These are phyloP conservation scores for Tetratostichococcus sp. DNA, from an alignment of 139 green algal species.

Conservation along the genomic window DNA sequence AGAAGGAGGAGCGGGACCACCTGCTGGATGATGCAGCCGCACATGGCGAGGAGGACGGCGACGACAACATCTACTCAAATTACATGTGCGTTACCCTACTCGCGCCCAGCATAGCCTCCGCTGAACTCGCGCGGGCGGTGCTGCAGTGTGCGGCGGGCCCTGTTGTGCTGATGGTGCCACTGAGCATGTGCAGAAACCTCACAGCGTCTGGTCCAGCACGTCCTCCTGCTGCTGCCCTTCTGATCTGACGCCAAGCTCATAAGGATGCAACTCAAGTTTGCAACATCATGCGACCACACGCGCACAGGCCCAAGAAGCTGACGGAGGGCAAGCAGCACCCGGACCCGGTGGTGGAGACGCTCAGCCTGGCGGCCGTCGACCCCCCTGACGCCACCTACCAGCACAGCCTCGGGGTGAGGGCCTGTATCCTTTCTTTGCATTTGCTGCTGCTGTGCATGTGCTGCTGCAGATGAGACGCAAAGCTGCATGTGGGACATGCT, in stretches of 20 bases:
- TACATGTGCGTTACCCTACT: not conserved
- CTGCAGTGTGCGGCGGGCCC: too few species aligned
- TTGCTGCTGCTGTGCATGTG: not conserved
- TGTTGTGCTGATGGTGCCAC: too few species aligned
- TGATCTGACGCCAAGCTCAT: too few species aligned
- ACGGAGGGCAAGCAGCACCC: slow-evolving; percentile 42
- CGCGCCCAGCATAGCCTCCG: too few species aligned
- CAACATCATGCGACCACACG: not conserved
- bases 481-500: too few species aligned
- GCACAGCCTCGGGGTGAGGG: slow-evolving; percentile 38
- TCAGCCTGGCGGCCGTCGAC: slow-evolving; percentile 49
- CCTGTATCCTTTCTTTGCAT: not conserved
- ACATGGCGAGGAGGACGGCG: not conserved
- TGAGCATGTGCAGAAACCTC: too few species aligned
- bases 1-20: too few species aligned
- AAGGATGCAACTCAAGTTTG: not conserved
- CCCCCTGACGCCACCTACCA: slow-evolving; percentile 40
- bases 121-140: too few species aligned
- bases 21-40: not conserved
- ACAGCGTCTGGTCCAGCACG: too few species aligned
- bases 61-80: not conserved
- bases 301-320: slow-evolving; percentile 35
- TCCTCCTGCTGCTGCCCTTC: too few species aligned
- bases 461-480: too few species aligned
- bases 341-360: slow-evolving; percentile 71